Base-by-base conservation (phyloP, 2,329 filamentous ascomycete species). In the Xylariaceae sp. region DNA sequence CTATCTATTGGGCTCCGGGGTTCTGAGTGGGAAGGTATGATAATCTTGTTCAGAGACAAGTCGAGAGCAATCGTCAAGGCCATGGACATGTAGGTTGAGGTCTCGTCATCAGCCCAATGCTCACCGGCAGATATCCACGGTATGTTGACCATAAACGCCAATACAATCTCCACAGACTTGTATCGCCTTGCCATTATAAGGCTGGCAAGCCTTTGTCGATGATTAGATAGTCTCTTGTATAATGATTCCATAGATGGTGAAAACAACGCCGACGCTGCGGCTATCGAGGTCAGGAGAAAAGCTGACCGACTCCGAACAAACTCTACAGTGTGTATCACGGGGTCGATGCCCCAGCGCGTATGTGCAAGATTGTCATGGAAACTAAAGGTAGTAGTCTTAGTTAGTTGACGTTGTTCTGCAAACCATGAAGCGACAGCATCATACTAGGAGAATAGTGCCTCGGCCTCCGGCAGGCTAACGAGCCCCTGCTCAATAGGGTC, bases 61-160 rank as follows among this genome's bases (percentile, higher is more conserved):
- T 91, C 88, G 32, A 90, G 75, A 0, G 88, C 87, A 57, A 90
- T 84, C 0, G 85, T 87, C 9, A 88, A 75, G 1, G 88, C 88
- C 74, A 88, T 86, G 1, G 87, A 83, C 51, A 91, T 83, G 62
- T 89, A 90, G 42, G 84, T 81, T 55, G 87, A 89, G 0, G 88
- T 89, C 64, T 90, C 88, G 57, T 91, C 88, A 61, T 90, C 88
- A 9, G 86, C 86, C 69, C 84, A 87, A 65, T 88, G 85, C 56
- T 82, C 75, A 2, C 86, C 85, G 1, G 86, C 85, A 26, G 84
- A 83, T 81, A 90, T 89, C 88, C 88, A 91, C 0, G 88, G 88
- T 6, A 91, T 82, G 58, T 90, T 90, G 29, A 89, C 81, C 84
- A 91, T 88, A 66, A 90, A 90, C 0, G 86, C 88, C 1, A 91